Evolutionary conservation across 805 yeast species (phyloP).

Genomic region (Teunomyces kruisii): DNA sequence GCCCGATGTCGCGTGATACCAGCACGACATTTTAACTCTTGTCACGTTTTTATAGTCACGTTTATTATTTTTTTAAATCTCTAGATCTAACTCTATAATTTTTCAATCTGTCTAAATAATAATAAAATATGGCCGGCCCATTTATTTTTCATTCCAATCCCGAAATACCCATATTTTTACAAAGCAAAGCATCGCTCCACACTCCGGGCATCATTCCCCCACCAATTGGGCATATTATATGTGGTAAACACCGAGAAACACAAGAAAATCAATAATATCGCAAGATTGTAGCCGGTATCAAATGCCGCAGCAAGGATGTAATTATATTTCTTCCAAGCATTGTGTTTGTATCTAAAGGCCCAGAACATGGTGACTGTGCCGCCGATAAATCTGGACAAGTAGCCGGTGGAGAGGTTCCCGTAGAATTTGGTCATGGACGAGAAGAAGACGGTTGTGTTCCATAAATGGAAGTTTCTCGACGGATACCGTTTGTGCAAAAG

Average conservation of each 20-base stretch:
- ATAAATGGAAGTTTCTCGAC: slow-evolving; percentile 27
- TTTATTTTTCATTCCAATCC: not conserved
- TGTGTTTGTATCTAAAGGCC: slow-evolving; percentile 37
- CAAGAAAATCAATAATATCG: slow-evolving; percentile 40
- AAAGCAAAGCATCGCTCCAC: slow-evolving; percentile 49
- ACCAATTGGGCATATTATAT: slow-evolving; percentile 43
- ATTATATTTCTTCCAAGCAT: slow-evolving; percentile 43
- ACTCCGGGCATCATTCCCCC: slow-evolving; percentile 46
- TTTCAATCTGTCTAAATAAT: too few species aligned
- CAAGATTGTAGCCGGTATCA: slow-evolving; percentile 50
- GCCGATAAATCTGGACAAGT: slow-evolving; percentile 46
- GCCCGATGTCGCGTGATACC: not conserved
- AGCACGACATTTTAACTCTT: too few species aligned
- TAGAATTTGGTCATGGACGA: slow-evolving; percentile 49
- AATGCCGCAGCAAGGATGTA: slow-evolving; percentile 52
- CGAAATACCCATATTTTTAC: not conserved
- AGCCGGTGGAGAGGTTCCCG: slow-evolving; percentile 51
- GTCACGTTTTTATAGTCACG: too few species aligned
- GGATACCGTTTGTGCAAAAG: slow-evolving; percentile 28
- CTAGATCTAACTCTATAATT: too few species aligned
- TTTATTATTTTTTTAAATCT: too few species aligned
- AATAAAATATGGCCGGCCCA: too few species aligned
- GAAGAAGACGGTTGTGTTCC: slow-evolving; percentile 51
- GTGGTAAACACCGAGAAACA: slow-evolving; percentile 25
- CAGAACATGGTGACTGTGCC: slow-evolving; percentile 51